A percentile compares a stretch with the other conserved stretches of the same genome.
Evolutionary conservation across 345 rosid species (phyloP).

Genomic region (Schrenkiella parvula): DNA sequence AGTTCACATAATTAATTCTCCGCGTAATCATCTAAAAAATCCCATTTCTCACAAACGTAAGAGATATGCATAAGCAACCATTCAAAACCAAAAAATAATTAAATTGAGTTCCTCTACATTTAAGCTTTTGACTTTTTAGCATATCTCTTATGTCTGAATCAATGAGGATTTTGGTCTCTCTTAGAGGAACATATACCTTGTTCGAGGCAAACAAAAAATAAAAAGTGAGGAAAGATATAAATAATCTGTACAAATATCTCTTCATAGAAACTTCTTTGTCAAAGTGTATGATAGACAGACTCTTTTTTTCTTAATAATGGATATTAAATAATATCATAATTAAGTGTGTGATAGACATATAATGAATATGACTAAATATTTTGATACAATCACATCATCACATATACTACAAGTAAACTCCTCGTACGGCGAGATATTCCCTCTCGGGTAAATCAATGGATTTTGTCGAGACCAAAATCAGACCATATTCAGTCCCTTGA

Average conservation of each 20-base stretch:
- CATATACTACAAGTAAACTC: not conserved
- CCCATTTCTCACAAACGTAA: not conserved
- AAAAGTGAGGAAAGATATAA: not conserved
- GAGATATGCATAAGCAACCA: not conserved
- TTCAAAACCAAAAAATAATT: not conserved
- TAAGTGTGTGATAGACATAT: not conserved
- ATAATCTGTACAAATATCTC: not conserved
- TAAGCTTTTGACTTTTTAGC: not conserved
- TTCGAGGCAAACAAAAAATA: not conserved
- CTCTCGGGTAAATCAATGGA: not conserved
- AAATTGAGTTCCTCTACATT: no score
- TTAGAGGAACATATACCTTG: not conserved
- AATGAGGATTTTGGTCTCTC: not conserved
- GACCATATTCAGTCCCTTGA: not conserved
- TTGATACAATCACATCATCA: not conserved
- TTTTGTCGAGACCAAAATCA: not conserved
- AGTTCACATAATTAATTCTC: not conserved
- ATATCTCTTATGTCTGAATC: not conserved
- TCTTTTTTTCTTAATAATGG: not conserved
- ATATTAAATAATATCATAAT: not conserved
- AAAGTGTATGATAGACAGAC: not conserved
- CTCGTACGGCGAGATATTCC: constrained; percentile 3
- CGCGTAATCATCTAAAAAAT: not conserved
- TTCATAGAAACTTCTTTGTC: not conserved
- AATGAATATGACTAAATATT: not conserved